A percentile compares a stretch with the other conserved stretches of the same genome.
Conservation (phyloP, 1,139 yeast genomes). For the Dujonia santamariae region DNA sequence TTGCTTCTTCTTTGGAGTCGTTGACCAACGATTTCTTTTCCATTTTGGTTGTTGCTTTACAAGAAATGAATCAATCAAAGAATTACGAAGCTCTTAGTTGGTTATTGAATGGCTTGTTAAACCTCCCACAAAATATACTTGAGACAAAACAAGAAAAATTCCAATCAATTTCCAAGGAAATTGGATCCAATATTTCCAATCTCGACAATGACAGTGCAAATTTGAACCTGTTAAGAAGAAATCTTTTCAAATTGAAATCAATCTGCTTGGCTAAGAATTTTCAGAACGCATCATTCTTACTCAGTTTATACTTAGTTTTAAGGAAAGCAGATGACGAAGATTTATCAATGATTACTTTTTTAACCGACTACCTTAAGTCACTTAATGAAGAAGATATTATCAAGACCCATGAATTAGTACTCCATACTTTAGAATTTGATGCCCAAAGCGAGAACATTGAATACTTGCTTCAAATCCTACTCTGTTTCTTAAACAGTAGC, state of each 20-base stretch:
- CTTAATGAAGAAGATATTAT: constrained; percentile 11
- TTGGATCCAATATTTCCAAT: constrained; percentile 8
- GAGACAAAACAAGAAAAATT: too few relatives aligned
- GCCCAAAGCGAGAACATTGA: constrained; percentile 8
- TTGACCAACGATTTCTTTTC: not conserved
- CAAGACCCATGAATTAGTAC: constrained; percentile 9
- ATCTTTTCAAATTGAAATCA: constrained; percentile 27
- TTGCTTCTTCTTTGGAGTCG: not conserved
- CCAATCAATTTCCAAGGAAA: not conserved
- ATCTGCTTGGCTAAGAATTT: constrained; percentile 12
- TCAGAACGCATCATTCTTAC: constrained; percentile 14
- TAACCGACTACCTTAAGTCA: constrained; percentile 9
- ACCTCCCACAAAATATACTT: too few relatives aligned
- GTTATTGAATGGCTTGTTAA: not conserved
- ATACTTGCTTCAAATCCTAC: constrained; percentile 8
- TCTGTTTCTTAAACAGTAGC: constrained; percentile 5
- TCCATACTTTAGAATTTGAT: constrained; percentile 11
- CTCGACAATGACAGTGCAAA: constrained; percentile 3
- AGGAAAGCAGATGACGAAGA: constrained; percentile 2
- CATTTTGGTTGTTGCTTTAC: not conserved
- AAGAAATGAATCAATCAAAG: not conserved
- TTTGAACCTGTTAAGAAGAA: constrained; percentile 12
- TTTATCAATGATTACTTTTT: not conserved
- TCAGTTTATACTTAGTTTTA: constrained; percentile 19
- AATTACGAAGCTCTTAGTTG: not conserved